Base-by-base conservation (phyloP, 208 protist genomes). In the Leptomonas pyrrhocoris region DNA sequence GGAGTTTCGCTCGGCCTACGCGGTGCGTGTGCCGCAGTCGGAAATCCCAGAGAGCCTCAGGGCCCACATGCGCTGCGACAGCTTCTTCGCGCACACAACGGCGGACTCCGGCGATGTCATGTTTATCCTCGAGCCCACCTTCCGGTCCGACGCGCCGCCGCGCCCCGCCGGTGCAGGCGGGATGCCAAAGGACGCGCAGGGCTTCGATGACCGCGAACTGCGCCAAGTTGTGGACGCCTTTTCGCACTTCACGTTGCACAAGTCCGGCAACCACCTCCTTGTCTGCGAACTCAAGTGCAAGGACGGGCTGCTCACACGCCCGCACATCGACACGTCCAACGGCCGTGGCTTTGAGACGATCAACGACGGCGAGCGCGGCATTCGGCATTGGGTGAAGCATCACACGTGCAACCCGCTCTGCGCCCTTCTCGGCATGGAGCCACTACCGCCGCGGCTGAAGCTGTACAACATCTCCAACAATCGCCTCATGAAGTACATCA, bases 191-290 rank as follows among this genome's bases (percentile, higher is more conserved):
- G 67, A 85, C 71, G 25, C 55, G 12, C 59, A 75, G 54, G 59
- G 57, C 50, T 68, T 78, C 42, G 48, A 82, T n/a, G 68, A 68
- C 43, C 16, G 7, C 25, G 60, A 61, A 59, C 43, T 74, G 51
- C 60, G 68, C 60, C 60, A 77, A 11, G 80, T 86, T 34, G 81
- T 88, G 31, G 81, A 92, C 62, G 81, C 81, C 30, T 86, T 86
- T 68, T 84, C 81, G 40, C 81, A 86, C 65, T 86, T 86, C 60
- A 82, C 81, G n/a, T 45, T 77, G 30, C 48, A 61, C 48, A 56
- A 73, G 45, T 74, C 78, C 0, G 65, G 60, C 25, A 65, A 74
- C 21, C 56, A 73, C 34, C 49, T 81, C 23, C 46, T 86, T 0
- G 68, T 84, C 11, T 76, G 63, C 71, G 49, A 77, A 36, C 60